phyloP scores from a whole-genome alignment of 2,329 filamentous ascomycete genomes.

The Neopestalotiopsis rosae region DNA sequence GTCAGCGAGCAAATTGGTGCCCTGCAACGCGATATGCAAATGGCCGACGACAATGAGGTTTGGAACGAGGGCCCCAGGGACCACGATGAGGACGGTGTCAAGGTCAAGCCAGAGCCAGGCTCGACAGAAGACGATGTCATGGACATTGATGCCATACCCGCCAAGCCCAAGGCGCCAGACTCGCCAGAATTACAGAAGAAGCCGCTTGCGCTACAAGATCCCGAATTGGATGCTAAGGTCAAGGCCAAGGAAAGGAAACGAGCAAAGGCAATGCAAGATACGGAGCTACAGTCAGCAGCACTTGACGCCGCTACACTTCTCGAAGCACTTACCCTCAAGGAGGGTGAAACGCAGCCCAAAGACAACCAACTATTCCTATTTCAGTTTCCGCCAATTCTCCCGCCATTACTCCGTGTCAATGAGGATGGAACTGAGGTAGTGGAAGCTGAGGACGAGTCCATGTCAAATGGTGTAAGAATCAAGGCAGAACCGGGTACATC shows the following conservation, averaged over 20 bases:
- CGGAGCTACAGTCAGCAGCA: conserved; percentile 31
- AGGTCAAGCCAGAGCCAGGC: conserved; percentile 52
- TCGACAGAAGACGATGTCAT: conserved; percentile 41
- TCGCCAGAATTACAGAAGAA: conserved; percentile 42
- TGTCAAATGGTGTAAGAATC: conserved; percentile 24
- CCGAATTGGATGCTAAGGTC: conserved; percentile 26
- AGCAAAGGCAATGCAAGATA: conserved; percentile 35
- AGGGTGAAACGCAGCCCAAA: conserved; percentile 30
- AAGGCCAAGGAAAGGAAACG: conserved; percentile 35
- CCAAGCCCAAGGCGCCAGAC: conserved; percentile 32
- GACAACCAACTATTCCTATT: conserved; percentile 68
- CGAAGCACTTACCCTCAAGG: conserved; percentile 36
- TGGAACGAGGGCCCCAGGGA: conserved; percentile 47
- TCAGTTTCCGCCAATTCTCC: conserved; percentile 67
- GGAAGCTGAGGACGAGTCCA: conserved; percentile 31
- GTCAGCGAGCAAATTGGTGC: conserved; percentile 42
- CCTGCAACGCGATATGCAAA: conserved; percentile 29
- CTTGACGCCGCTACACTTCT: conserved; percentile 38
- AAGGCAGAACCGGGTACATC: conserved; percentile 35
- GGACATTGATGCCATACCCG: conserved; percentile 48
- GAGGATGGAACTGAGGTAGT: conserved; percentile 31
- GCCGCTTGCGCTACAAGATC: conserved; percentile 22
- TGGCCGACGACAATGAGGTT: conserved; percentile 42
- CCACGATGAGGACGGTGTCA: conserved; percentile 34
- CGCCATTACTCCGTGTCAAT: conserved; percentile 49